Evolutionary conservation across 1,284 basidiomycete genomes (phyloP).

Genomic region (Melampsora abietis-canadensis): DNA sequence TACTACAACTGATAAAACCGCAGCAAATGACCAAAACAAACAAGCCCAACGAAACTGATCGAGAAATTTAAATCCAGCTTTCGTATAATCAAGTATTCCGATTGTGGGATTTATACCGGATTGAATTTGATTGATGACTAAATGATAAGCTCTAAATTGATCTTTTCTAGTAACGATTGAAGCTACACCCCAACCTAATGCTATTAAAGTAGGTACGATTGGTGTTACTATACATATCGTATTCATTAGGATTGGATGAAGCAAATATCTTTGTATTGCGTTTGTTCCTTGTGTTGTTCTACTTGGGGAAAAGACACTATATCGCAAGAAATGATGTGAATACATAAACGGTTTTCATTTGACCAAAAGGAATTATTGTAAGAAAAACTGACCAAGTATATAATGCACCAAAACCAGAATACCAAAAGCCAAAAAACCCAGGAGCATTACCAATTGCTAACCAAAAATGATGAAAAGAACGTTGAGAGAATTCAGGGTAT

Average conservation of each 20-base stretch:
- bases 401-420: constrained; percentile 5
- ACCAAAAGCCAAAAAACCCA: constrained; percentile 1
- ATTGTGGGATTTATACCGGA: neutral
- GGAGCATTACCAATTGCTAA: constrained; percentile 4
- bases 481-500: neutral
- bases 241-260: neutral
- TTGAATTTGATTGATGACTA: neutral
- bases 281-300: neutral
- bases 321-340: neutral
- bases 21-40: neutral
- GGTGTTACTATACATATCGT: neutral
- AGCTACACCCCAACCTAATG: neutral
- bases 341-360: no score
- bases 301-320: neutral
- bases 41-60: constrained; percentile 6
- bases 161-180: neutral
- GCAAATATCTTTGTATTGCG: neutral
- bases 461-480: neutral
- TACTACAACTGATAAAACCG: neutral
- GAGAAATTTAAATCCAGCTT: neutral
- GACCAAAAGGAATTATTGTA: no score
- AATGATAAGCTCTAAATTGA: neutral
- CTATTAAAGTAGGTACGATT: neutral
- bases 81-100: neutral
- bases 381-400: neutral